A percentile compares a stretch with the other conserved stretches of the same genome.
Conservation (phyloP, 164 flowering plant species). For the grape (Vitis vinifera) region DNA sequence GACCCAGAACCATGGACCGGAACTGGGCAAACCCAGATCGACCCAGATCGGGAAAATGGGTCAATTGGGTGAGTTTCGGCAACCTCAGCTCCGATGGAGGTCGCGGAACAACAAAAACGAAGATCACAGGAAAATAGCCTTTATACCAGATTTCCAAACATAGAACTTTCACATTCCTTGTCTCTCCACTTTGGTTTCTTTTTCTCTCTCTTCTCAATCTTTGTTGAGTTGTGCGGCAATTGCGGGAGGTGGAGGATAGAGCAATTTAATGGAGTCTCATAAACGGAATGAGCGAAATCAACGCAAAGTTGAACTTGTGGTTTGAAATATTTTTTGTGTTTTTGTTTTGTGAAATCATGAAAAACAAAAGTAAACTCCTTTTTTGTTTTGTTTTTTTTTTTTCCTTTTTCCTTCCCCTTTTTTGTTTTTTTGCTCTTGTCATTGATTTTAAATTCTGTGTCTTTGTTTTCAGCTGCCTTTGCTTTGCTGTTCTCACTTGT, state of each 20-base stretch:
- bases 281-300: constrained; percentile 22
- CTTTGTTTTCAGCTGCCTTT: no score
- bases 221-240: constrained; percentile 24
- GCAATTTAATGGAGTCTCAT: not conserved
- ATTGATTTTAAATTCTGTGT: no score
- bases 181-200: not conserved
- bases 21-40: constrained; percentile 4
- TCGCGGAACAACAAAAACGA: constrained; percentile 1
- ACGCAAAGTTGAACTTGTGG: constrained; percentile 18
- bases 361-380: no score
- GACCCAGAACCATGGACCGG: not conserved
- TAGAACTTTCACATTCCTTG: not conserved
- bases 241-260: constrained; percentile 29
- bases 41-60: constrained; percentile 21
- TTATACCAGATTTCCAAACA: not conserved
- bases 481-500: no score
- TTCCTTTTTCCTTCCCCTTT: no score
- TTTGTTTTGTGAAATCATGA: no score
- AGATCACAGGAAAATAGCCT: not conserved
- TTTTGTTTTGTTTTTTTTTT: no score
- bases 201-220: constrained; percentile 1
- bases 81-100: not conserved
- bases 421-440: no score
- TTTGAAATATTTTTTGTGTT: no score
- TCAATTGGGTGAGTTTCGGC: constrained; percentile 1